Evolutionary conservation across 805 yeast genomes (phyloP).

Genomic region (Nematodospora valgi): DNA sequence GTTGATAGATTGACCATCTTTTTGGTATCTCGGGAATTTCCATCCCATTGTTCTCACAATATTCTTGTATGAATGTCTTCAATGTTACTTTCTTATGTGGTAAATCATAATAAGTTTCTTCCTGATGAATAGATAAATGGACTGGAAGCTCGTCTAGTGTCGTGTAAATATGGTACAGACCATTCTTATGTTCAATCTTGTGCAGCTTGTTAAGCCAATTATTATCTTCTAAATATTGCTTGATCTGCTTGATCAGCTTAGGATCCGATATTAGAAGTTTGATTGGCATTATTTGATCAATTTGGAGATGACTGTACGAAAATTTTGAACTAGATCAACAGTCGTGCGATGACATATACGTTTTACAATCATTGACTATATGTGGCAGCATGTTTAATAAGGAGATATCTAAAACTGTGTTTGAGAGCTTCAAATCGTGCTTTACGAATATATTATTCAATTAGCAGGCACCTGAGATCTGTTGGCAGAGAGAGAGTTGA

Average conservation of each 20-base stretch:
- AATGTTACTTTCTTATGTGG: neutral
- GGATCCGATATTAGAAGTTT: constrained; percentile 11
- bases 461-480: no score
- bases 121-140: neutral
- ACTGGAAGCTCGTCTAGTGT: constrained; percentile 8
- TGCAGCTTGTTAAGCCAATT: constrained; percentile 14
- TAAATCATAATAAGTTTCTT: constrained; percentile 3
- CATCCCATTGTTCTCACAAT: neutral
- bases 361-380: no score
- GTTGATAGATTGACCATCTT: constrained; percentile 63
- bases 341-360: no score
- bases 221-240: constrained; percentile 15
- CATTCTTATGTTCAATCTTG: constrained; percentile 15
- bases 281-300: constrained; percentile 7
- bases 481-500: no score
- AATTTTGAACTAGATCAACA: no score
- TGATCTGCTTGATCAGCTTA: constrained; percentile 16
- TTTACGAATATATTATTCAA: no score
- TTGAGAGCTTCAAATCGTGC: no score
- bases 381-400: no score
- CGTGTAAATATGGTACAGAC: constrained; percentile 13
- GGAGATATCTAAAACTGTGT: no score
- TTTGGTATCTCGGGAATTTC: constrained; percentile 34
- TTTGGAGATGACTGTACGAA: neutral
- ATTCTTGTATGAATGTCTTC: constrained; percentile 1